phyloP scores from a whole-genome alignment of 2,329 filamentous ascomycete species.

The Aspergillus quadrilineatus region DNA sequence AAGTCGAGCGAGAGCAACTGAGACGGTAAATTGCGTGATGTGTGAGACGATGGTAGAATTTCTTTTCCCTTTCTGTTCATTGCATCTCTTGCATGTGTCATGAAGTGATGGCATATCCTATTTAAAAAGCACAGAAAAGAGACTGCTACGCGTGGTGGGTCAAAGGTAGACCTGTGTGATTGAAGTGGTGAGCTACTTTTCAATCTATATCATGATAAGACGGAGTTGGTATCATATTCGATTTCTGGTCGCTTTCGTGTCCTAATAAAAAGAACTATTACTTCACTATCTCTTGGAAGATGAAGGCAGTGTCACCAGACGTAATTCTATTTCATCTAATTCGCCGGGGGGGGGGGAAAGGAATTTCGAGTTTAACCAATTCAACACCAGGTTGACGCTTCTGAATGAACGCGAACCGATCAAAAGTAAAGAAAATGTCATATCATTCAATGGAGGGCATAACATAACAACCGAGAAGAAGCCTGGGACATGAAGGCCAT shows the following conservation, averaged over 20 bases:
- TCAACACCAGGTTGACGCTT: constrained; percentile 35
- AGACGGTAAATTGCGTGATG: constrained; percentile 38
- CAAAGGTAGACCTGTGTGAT: constrained; percentile 31
- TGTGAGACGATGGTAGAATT: constrained; percentile 14
- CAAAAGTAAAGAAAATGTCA: constrained; percentile 13
- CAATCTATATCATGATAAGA: constrained; percentile 40
- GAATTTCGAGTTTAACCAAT: constrained; percentile 13
- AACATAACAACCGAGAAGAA: constrained; percentile 11
- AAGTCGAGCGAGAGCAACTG: constrained; percentile 83
- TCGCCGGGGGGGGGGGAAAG: neutral
- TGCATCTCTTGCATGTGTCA: constrained; percentile 38
- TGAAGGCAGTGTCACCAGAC: constrained; percentile 3
- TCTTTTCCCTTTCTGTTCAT: constrained; percentile 25
- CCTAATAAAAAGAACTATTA: constrained; percentile 38
- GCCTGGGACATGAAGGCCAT: constrained; percentile 22
- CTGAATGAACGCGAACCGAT: constrained; percentile 33
- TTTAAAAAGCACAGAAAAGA: constrained; percentile 23
- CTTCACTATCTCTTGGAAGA: constrained; percentile 6
- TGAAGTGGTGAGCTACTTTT: constrained; percentile 37
- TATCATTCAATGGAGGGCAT: constrained; percentile 19
- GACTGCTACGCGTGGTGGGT: constrained; percentile 26
- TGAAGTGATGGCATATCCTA: constrained; percentile 31
- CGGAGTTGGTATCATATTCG: constrained; percentile 40
- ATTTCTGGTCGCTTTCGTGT: constrained; percentile 29
- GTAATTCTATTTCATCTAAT: constrained; percentile 1